Percentiles rank a stretch among this genome's conserved stretches.
phyloP scores from a whole-genome alignment of 345 rosid species.

The Hibiscus mutabilis region DNA sequence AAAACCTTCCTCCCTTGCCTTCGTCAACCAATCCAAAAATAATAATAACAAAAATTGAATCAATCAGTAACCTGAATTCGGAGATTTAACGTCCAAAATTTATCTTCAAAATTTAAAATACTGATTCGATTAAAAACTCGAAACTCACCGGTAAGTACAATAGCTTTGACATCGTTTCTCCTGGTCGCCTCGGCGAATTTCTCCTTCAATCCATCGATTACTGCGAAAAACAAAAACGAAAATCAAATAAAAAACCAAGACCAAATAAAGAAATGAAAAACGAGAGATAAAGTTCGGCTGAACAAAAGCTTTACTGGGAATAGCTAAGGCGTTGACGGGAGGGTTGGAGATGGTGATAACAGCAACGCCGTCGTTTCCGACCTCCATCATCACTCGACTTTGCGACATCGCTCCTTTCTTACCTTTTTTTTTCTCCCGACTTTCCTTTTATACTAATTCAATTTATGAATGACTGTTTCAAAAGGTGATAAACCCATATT shows the following conservation, averaged over 20 bases:
- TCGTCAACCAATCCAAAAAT: slow-evolving; percentile 18
- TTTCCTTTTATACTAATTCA: not conserved
- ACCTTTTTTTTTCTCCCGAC: no score
- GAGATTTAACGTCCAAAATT: not conserved
- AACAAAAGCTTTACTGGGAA: slow-evolving; percentile 41
- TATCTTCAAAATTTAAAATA: not conserved
- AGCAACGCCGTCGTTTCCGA: slow-evolving; percentile 89
- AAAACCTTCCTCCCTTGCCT: slow-evolving; percentile 86
- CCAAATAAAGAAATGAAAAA: not conserved
- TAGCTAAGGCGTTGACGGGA: slow-evolving; percentile 86
- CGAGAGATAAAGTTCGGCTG: not conserved
- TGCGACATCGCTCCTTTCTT: slow-evolving; percentile 40
- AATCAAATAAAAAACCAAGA: not conserved
- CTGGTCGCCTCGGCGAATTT: slow-evolving; percentile 62
- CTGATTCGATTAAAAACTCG: not conserved
- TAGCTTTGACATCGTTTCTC: slow-evolving; percentile 74
- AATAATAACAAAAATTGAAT: not conserved
- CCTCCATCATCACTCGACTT: slow-evolving; percentile 52
- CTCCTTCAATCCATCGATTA: slow-evolving; percentile 64
- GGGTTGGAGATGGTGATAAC: slow-evolving; percentile 78
- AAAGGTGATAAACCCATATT: no score
- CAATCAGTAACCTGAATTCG: not conserved
- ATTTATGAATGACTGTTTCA: not conserved
- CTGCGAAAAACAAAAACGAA: slow-evolving; percentile 24
- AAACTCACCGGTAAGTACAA: slow-evolving; percentile 64